phyloP scores from a whole-genome alignment of 495 filamentous ascomycete species.

The Chlorociboria aeruginascens region DNA sequence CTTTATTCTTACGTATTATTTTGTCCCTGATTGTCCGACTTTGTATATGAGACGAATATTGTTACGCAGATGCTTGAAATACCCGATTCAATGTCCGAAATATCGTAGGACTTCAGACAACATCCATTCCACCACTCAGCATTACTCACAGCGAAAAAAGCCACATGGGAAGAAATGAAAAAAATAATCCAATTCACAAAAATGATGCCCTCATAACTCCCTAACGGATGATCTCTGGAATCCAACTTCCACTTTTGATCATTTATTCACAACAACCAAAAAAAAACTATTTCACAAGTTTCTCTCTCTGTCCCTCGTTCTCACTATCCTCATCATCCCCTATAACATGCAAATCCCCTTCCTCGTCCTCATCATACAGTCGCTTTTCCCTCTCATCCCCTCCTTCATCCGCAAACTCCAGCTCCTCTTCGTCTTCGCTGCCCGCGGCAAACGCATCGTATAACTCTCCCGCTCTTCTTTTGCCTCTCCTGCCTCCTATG shows the following conservation, averaged over 20 bases:
- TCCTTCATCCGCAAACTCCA: conserved; percentile 8
- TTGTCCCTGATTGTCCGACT: too few relatives aligned
- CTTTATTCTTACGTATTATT: too few relatives aligned
- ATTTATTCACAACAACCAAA: background rate
- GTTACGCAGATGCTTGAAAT: too few relatives aligned
- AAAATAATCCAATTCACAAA: too few relatives aligned
- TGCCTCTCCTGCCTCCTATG: conserved; percentile 19
- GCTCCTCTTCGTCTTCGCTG: conserved; percentile 50
- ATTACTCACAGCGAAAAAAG: too few relatives aligned
- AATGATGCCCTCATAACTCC: too few relatives aligned
- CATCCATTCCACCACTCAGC: too few relatives aligned
- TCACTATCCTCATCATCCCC: conserved; percentile 19
- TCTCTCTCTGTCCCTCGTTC: background rate
- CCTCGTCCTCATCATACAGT: conserved; percentile 13
- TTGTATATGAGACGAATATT: too few relatives aligned
- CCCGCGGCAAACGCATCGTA: conserved; percentile 87
- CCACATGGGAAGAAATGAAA: too few relatives aligned
- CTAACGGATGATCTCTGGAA: too few relatives aligned
- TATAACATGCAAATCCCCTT: conserved; percentile 12
- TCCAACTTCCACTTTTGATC: background rate
- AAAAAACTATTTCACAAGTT: conserved; percentile 9
- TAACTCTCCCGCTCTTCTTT: conserved; percentile 64
- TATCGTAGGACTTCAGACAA: too few relatives aligned
- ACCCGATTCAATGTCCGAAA: too few relatives aligned
- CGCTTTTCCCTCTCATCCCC: conserved; percentile 21